Evolutionary conservation across 345 rosid species (phyloP).

Genomic region (Cardiospermum halicacabum): DNA sequence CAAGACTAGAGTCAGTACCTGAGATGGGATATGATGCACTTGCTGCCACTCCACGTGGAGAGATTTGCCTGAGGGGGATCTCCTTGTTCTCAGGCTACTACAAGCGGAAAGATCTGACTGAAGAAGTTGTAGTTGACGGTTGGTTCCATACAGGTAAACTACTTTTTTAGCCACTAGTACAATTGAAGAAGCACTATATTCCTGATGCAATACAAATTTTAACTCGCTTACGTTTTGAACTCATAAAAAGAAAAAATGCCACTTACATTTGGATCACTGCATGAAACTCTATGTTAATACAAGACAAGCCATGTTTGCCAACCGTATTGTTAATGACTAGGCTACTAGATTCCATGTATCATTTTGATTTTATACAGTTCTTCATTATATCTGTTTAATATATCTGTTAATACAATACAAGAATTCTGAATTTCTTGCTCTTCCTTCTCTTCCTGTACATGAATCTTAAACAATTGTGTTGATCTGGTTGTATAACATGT

Average conservation of each 20-base stretch:
- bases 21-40: constrained; percentile 96
- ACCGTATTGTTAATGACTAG: background rate
- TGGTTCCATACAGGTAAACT: constrained; percentile 92
- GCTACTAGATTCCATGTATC: background rate
- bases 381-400: background rate
- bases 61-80: constrained; percentile 79
- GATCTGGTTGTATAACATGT: constrained; percentile 1
- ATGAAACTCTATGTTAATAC: background rate
- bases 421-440: background rate
- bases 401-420: too few relatives aligned
- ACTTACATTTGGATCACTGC: background rate
- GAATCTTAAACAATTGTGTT: background rate
- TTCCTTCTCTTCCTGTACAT: background rate
- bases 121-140: constrained; percentile 74
- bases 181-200: background rate
- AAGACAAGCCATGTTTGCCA: background rate
- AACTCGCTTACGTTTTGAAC: background rate
- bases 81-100: constrained; percentile 90
- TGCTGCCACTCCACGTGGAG: constrained; percentile 62
- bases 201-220: background rate
- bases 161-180: background rate
- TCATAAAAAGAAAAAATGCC: too few relatives aligned
- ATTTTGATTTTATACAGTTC: background rate
- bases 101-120: constrained; percentile 80
- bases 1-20: constrained; percentile 83